Conservation (phyloP, 257 asterid species). For the Gentiana macrophylla region DNA sequence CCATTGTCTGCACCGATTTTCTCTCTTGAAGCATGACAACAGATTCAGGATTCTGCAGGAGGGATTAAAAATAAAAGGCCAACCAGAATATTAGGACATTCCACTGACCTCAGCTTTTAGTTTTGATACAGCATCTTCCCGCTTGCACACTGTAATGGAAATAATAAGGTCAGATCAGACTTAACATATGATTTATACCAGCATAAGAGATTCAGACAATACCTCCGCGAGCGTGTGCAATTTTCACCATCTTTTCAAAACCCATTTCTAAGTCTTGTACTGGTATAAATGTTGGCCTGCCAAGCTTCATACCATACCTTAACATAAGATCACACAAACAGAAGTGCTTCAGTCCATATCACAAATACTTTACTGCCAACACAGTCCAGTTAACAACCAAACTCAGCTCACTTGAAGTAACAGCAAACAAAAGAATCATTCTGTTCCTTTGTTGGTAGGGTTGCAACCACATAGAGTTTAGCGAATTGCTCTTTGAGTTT, state of each 20-base stretch:
- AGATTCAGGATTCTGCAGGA: slow-evolving; percentile 9
- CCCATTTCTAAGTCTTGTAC: slow-evolving; percentile 88
- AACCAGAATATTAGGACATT: not conserved
- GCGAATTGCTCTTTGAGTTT: slow-evolving; percentile 80
- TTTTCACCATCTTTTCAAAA: slow-evolving; percentile 77
- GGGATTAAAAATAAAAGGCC: slow-evolving; percentile 4
- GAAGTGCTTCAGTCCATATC: slow-evolving; percentile 12
- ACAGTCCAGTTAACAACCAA: slow-evolving; percentile 7
- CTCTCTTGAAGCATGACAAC: slow-evolving; percentile 44
- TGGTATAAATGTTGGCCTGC: slow-evolving; percentile 78
- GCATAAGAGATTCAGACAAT: slow-evolving; percentile 10
- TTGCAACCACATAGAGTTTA: slow-evolving; percentile 65
- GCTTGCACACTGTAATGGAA: slow-evolving; percentile 58
- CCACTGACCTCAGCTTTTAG: slow-evolving; percentile 59
- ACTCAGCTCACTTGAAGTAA: slow-evolving; percentile 68
- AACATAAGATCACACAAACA: slow-evolving; percentile 14
- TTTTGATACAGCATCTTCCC: slow-evolving; percentile 66
- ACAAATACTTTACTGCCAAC: slow-evolving; percentile 5
- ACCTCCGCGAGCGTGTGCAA: slow-evolving; percentile 95
- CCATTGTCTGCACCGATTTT: slow-evolving; percentile 60
- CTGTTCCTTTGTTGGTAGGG: slow-evolving; percentile 73
- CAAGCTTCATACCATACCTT: slow-evolving; percentile 70
- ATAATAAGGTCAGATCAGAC: slow-evolving; percentile 7
- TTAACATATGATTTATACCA: slow-evolving; percentile 7
- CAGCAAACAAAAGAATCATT: slow-evolving; percentile 56